A percentile compares a stretch with the other conserved stretches of the same genome.
Evolutionary conservation across 768 basidiomycete species (phyloP).

Genomic region (Kwoniella botswanensis): DNA sequence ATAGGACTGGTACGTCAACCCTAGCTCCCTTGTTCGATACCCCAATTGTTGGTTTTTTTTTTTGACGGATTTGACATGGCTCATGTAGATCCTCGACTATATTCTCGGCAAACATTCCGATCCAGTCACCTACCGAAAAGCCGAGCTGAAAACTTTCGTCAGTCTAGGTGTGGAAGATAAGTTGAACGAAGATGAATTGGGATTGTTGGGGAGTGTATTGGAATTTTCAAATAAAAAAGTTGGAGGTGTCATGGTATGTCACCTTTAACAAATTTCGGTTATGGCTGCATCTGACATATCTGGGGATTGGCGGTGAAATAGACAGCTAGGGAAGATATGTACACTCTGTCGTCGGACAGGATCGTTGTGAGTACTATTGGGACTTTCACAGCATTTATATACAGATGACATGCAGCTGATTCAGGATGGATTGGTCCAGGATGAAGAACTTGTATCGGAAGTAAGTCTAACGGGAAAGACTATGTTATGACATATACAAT

Average conservation of each 20-base stretch:
- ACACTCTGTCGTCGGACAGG: conserved; percentile 43
- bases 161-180: conserved; percentile 51
- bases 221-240: conserved; percentile 55
- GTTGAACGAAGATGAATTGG: conserved; percentile 49
- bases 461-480: conserved; percentile 12
- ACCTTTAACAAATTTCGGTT: not conserved
- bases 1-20: conserved; percentile 42
- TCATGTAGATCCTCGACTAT: conserved; percentile 42
- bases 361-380: conserved; percentile 40
- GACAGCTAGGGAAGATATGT: conserved; percentile 52
- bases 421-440: conserved; percentile 15
- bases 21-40: not conserved
- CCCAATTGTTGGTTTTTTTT: not conserved
- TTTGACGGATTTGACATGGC: not conserved
- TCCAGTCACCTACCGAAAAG: conserved; percentile 51
- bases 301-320: conserved; percentile 4
- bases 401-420: too few relatives aligned
- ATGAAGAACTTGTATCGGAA: conserved; percentile 36
- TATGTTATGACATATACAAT: too few relatives aligned
- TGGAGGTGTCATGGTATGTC: conserved; percentile 47
- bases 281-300: not conserved
- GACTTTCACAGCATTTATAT: too few relatives aligned
- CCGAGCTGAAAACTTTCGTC: conserved; percentile 55
- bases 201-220: conserved; percentile 47
- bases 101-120: conserved; percentile 47